phyloP scores from a whole-genome alignment of 2,329 filamentous ascomycete genomes.

The Aspergillus niger region DNA sequence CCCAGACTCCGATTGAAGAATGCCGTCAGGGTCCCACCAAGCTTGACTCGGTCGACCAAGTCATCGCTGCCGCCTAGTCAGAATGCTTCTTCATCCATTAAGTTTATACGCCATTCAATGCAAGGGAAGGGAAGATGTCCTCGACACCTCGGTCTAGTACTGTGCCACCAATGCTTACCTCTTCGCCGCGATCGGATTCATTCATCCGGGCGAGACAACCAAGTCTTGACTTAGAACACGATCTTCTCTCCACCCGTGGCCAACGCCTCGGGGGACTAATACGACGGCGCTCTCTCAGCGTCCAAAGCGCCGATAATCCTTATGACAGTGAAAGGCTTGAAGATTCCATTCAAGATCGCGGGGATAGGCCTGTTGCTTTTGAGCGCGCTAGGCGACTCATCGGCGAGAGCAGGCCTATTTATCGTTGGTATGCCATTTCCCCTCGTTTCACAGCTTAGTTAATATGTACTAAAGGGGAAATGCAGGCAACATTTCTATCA shows the following conservation, averaged over 20 bases:
- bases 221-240: conserved; percentile 38
- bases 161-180: conserved; percentile 9
- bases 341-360: conserved; percentile 14
- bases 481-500: conserved; percentile 77
- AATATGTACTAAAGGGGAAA: not conserved
- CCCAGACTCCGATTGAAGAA: too few species aligned
- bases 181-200: conserved; percentile 15
- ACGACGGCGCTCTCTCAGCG: conserved; percentile 29
- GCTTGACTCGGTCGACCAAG: too few species aligned
- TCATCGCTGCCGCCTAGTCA: too few species aligned
- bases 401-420: conserved; percentile 82
- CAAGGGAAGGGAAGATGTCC: conserved; percentile 9
- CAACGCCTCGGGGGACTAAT: conserved; percentile 39
- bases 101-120: not conserved
- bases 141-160: conserved; percentile 12
- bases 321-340: conserved; percentile 15
- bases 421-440: conserved; percentile 62
- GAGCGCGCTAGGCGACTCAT: conserved; percentile 58
- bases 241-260: conserved; percentile 43
- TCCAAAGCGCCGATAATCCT: conserved; percentile 19
- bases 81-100: not conserved
- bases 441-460: not conserved
- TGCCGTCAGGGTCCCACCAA: too few species aligned
- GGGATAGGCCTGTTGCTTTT: conserved; percentile 35
- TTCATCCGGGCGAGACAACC: conserved; percentile 28